phyloP scores from a whole-genome alignment of 805 yeast genomes.

The Monosporozyma unispora region DNA sequence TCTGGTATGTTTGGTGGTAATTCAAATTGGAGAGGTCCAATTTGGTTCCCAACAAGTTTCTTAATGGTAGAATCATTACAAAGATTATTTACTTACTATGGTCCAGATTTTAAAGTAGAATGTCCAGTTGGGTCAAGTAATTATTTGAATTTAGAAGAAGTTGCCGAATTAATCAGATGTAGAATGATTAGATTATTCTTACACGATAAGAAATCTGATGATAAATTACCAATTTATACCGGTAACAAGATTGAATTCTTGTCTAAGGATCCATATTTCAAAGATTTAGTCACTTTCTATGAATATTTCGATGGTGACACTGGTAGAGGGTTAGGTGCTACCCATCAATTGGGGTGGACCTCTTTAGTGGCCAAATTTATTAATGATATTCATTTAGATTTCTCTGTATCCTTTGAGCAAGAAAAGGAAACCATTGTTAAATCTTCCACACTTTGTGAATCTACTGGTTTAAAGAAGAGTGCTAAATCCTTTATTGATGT shows the following conservation, averaged over 20 bases:
- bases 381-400: conserved; percentile 63
- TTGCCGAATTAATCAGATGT: conserved; percentile 85
- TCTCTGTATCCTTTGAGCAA: conserved; percentile 23
- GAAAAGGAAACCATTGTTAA: no score
- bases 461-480: conserved; percentile 44
- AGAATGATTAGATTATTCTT: conserved; percentile 71
- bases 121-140: conserved; percentile 86
- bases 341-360: conserved; percentile 96
- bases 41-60: conserved; percentile 92
- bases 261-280: conserved; percentile 59
- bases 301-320: conserved; percentile 93
- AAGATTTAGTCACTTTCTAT: conserved; percentile 67
- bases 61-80: conserved; percentile 79
- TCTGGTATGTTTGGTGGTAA: conserved; percentile 94
- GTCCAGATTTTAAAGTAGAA: conserved; percentile 75
- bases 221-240: conserved; percentile 72
- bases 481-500: conserved; percentile 65
- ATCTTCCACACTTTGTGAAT: conserved; percentile 12
- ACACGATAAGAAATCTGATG: conserved; percentile 45
- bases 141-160: conserved; percentile 69
- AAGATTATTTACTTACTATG: conserved; percentile 81
- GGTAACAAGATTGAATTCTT: conserved; percentile 50
- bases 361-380: conserved; percentile 87
- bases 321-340: conserved; percentile 88
- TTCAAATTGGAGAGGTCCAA: conserved; percentile 96